Evolutionary conservation across 2,329 filamentous ascomycete species (phyloP), one percentile per base, ranked within the genome.

Genomic region (Colletotrichum cereale): DNA sequence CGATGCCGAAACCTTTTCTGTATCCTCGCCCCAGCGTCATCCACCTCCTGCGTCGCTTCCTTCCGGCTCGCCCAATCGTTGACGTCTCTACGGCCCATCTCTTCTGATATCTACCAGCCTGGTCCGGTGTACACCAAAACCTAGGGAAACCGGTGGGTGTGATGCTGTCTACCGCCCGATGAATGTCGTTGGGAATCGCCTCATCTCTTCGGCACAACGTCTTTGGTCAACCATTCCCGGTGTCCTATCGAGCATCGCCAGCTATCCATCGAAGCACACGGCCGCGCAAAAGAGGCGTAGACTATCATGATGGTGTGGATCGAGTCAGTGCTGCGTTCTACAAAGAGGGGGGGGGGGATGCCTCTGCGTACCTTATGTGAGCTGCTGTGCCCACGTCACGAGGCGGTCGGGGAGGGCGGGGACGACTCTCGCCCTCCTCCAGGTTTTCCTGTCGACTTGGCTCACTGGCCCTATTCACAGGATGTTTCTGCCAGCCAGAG

Each of bases 1-100:
- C 47, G 69, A 64, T 69, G 69, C 69, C 69, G 69, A 72, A 69
- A 72, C 66, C 65, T 72, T 69, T 71, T 69, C 58, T 53, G 68
- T 68, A 29, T 44, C 68, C 29, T 60, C 58, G n/a, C 36, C 29
- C 18, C 36, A 34, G 38, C 44, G 53, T 38, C 53, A 7, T 26
- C 34, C n/a, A 11, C 38, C 63, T 62, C 63, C 63, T 42, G 34
- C 44, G 2, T 56, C 29, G 16, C 62, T 31, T 50, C 26, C 50
- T 29, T 5, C 29, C 56, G 34, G 29, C 21, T 53, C 34, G 34
- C 50, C 44, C 53, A 55, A 52, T 52, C 31, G 36, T 29, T 31
- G 29, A 36, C 24, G 29, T 55, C 18, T 48, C 58, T 47, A 26
- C 58, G 52, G 42, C 16, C 11, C 69, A 48, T 71, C 53, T 38